Evolutionary conservation across 108 stramenopile genomes (phyloP), one percentile per base, ranked within the genome.

Genomic region (Fragilaria crotonensis): DNA sequence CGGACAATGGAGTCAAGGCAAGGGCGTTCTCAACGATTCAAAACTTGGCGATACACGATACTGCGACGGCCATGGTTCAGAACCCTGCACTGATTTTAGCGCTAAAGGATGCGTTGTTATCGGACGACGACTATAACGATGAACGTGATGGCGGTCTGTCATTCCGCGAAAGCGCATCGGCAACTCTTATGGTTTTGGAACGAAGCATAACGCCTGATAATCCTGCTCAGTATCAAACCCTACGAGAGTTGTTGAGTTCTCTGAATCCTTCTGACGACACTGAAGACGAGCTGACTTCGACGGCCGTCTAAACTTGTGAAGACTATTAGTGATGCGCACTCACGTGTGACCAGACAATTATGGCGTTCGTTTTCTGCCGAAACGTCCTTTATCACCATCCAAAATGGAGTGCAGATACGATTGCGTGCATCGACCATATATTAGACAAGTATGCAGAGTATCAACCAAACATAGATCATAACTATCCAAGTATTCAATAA

Each of bases 1-100:
- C 68, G 5, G 78, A 84, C 30, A 25, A 21, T n/a, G 19, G 22
- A n/a, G 72, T 70, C 20, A 41, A 68, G 4, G 76, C 69, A 25
- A 57, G 62, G 14, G 66, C 78, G 3, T 64, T 77, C 54, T 68
- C 78, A 11, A 66, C 76, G 3, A 70, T 84, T 32, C 59, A 77
- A 48, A 77, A 84, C 33, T 54, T 84, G 7, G 78, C 78, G 4
- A 61, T 62, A 20, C 63, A 63, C 14, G 83, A 78, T 29, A 84
- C 76, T 25, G 78, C 83, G 2, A 51, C 67, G 33, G 27, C 29
- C 14, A 62, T 83, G 48, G 71, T 72, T 20, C 54, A 64, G 9
- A 66, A 62, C 7, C 64, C 71, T 14, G 71, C 63, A 18, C 48
- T 80, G 41, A 60, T 80, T n/a, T 53, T 70, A 3, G 67, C 62